Evolutionary conservation across 2,329 filamentous ascomycete genomes (phyloP).

Genomic region (Fusarium haematococcum): DNA sequence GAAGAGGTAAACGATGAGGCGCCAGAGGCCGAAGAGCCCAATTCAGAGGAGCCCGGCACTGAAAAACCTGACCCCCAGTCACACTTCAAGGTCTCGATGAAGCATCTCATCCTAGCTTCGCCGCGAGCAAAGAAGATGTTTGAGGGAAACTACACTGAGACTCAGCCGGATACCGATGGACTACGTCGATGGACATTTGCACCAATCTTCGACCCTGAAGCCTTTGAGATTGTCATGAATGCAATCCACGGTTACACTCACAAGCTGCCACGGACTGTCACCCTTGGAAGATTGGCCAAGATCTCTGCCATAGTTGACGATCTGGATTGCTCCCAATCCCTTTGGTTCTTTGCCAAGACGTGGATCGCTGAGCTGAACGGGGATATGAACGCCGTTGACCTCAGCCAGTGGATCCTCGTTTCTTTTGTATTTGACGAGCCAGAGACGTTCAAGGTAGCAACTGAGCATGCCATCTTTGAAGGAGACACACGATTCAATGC

Average conservation of each 20-base stretch:
- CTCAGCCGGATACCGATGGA: background rate
- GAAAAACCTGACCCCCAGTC: background rate
- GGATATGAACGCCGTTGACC: no score
- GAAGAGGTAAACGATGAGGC: background rate
- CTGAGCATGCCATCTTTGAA: background rate
- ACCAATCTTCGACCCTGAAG: background rate
- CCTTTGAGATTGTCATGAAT: background rate
- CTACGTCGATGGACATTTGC: slow-evolving; percentile 3
- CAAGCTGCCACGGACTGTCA: background rate
- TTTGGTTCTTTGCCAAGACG: background rate
- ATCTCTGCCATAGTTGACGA: background rate
- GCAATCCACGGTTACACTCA: background rate
- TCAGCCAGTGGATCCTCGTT: background rate
- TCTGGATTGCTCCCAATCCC: background rate
- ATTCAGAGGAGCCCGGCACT: no score
- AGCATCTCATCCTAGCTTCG: slow-evolving; percentile 5
- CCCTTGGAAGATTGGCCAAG: background rate
- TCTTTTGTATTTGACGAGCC: background rate
- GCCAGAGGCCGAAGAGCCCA: background rate
- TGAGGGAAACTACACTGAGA: background rate
- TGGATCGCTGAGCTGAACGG: background rate
- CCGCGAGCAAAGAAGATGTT: slow-evolving; percentile 9
- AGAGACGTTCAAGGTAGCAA: background rate
- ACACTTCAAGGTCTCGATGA: slow-evolving; percentile 3
- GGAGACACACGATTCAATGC: background rate